phyloP scores from a whole-genome alignment of 345 rosid genomes.

The Rhodamnia rubescens region DNA sequence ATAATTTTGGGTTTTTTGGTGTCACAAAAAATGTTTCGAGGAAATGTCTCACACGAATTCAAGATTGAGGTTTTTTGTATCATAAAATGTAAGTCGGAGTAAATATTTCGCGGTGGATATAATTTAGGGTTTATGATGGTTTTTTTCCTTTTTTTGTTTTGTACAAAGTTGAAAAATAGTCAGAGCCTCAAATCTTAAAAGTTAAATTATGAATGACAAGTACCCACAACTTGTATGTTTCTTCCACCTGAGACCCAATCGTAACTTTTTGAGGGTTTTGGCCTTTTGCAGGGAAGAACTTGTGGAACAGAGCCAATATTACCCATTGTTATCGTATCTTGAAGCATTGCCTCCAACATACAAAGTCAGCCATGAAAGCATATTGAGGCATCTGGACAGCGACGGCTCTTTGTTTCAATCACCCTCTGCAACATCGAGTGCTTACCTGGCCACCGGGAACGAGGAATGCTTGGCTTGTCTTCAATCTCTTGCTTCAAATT shows the following conservation, averaged over 20 bases:
- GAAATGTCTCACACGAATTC: too few relatives aligned
- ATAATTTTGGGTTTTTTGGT: too few relatives aligned
- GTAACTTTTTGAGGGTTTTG: background rate
- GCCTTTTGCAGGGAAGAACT: constrained; percentile 22
- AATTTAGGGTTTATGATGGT: too few relatives aligned
- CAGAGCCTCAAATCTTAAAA: background rate
- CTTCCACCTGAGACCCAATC: background rate
- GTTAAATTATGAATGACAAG: too few relatives aligned
- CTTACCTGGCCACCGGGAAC: constrained; percentile 51
- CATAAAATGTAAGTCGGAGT: too few relatives aligned
- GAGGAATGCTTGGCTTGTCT: constrained; percentile 30
- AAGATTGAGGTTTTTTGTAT: too few relatives aligned
- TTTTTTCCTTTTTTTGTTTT: too few relatives aligned
- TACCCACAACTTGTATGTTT: background rate
- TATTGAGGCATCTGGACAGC: constrained; percentile 6
- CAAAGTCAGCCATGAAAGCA: constrained; percentile 8
- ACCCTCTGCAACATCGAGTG: constrained; percentile 60
- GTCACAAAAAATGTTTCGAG: too few relatives aligned
- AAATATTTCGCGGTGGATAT: too few relatives aligned
- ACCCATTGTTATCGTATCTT: constrained; percentile 35
- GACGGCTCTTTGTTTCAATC: constrained; percentile 56
- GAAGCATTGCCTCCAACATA: constrained; percentile 28
- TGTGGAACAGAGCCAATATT: constrained; percentile 11
- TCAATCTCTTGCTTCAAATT: constrained; percentile 21
- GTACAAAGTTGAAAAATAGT: too few relatives aligned